phyloP scores from a whole-genome alignment of 352 stramenopile species.

The Globisporangium emineosum region DNA sequence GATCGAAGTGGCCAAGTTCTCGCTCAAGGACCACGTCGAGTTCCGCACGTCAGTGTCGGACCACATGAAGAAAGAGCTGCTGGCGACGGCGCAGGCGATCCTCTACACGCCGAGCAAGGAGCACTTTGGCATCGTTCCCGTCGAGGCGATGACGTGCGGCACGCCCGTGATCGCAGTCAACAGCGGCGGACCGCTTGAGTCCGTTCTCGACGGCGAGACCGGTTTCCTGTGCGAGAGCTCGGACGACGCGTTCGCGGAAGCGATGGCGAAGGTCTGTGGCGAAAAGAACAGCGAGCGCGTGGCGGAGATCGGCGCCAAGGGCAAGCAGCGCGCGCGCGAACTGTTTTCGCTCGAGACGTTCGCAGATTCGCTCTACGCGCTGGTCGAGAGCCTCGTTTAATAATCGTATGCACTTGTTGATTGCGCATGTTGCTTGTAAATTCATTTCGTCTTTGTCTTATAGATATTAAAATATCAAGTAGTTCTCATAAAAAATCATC shows the following conservation, averaged over 20 bases:
- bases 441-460: background rate
- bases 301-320: constrained; percentile 41
- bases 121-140: constrained; percentile 99
- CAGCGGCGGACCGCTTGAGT: constrained; percentile 96
- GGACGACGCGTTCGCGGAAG: constrained; percentile 50
- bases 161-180: constrained; percentile 94
- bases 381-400: constrained; percentile 40
- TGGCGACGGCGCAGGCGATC: constrained; percentile 83
- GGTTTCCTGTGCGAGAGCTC: constrained; percentile 77
- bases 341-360: constrained; percentile 80
- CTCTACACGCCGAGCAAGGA: constrained; percentile 97
- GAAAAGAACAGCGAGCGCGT: constrained; percentile 26
- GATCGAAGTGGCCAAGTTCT: constrained; percentile 53
- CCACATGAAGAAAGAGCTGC: constrained; percentile 80
- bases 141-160: constrained; percentile 97
- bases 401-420: no score
- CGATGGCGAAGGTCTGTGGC: constrained; percentile 62
- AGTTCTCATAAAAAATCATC: background rate
- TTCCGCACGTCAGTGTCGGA: constrained; percentile 91
- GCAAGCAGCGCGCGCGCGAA: constrained; percentile 46
- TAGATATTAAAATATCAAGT: background rate
- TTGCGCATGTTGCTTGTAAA: background rate
- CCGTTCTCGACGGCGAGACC: constrained; percentile 87
- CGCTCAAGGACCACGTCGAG: constrained; percentile 64
- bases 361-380: constrained; percentile 49